Percentiles rank a stretch among this genome's conserved stretches.
Evolutionary conservation across 192 early-diverging fungal genomes (phyloP).

Genomic region (Backusella morwellensis): DNA sequence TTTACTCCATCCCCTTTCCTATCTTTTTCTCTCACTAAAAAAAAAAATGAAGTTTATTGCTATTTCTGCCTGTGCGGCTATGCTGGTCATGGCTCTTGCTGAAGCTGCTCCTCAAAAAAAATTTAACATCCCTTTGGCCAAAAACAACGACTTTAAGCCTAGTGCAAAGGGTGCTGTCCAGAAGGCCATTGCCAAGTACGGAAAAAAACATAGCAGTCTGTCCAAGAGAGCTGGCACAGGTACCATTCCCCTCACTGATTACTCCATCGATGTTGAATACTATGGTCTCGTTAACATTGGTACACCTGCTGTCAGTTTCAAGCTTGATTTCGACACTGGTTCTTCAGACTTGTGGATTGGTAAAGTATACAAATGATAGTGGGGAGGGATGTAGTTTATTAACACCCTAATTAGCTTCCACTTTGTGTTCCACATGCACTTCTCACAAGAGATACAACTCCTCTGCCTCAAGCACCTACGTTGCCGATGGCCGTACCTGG

Average conservation of each 20-base stretch:
- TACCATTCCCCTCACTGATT: conserved; percentile 13
- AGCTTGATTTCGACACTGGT: conserved; percentile 69
- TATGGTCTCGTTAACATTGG: conserved; percentile 63
- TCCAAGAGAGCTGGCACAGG: neutral
- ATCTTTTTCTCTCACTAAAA: neutral
- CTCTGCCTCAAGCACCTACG: conserved; percentile 50
- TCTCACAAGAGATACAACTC: conserved; percentile 51
- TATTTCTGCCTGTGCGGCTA: neutral
- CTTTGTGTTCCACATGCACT: conserved; percentile 27
- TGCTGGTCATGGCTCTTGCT: neutral
- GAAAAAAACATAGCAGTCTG: neutral
- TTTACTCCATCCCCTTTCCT: neutral
- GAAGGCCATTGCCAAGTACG: conserved; percentile 26
- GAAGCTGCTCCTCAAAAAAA: neutral
- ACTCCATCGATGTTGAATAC: conserved; percentile 53
- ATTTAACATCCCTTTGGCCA: conserved; percentile 2
- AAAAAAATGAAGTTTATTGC: neutral
- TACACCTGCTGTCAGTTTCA: conserved; percentile 63
- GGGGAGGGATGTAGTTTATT: neutral
- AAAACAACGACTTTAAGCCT: conserved; percentile 25
- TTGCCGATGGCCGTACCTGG: conserved; percentile 50
- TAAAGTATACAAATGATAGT: neutral
- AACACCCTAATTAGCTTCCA: conserved; percentile 26
- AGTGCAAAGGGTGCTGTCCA: conserved; percentile 15
- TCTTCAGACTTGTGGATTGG: conserved; percentile 67